phyloP scores from a whole-genome alignment of 176 grass and related monocot genomes.

The Tillandsia fasciculata region DNA sequence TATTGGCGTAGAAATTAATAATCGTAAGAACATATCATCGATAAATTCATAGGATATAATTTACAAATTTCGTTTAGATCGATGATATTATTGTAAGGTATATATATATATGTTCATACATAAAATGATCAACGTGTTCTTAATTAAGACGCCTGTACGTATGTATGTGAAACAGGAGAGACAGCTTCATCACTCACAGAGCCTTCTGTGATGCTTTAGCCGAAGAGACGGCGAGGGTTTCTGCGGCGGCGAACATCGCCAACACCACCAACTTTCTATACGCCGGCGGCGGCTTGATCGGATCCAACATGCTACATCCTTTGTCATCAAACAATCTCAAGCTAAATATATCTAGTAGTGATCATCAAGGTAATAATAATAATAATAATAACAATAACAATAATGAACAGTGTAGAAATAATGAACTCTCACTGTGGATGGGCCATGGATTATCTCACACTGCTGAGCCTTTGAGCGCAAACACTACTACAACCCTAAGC shows the following conservation, averaged over 20 bases:
- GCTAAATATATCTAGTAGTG: conserved; percentile 14
- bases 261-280: conserved; percentile 29
- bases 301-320: conserved; percentile 30
- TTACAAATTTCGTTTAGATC: too few relatives aligned
- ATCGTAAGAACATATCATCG: too few relatives aligned
- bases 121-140: not conserved
- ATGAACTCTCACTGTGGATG: conserved; percentile 30
- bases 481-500: not conserved
- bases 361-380: conserved; percentile 10
- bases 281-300: conserved; percentile 10
- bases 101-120: not conserved
- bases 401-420: conserved; percentile 11
- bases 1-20: too few relatives aligned
- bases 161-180: conserved; percentile 26
- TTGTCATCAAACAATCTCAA: conserved; percentile 19
- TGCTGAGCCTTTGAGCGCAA: not conserved
- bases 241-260: conserved; percentile 22
- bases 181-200: conserved; percentile 89
- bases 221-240: conserved; percentile 57
- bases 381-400: not conserved
- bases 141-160: not conserved
- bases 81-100: not conserved
- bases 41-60: too few relatives aligned
- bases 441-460: not conserved
- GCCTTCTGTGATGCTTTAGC: conserved; percentile 88